Evolutionary conservation across 1,284 basidiomycete species (phyloP).

Genomic region (Cutaneotrichosporon sp.): DNA sequence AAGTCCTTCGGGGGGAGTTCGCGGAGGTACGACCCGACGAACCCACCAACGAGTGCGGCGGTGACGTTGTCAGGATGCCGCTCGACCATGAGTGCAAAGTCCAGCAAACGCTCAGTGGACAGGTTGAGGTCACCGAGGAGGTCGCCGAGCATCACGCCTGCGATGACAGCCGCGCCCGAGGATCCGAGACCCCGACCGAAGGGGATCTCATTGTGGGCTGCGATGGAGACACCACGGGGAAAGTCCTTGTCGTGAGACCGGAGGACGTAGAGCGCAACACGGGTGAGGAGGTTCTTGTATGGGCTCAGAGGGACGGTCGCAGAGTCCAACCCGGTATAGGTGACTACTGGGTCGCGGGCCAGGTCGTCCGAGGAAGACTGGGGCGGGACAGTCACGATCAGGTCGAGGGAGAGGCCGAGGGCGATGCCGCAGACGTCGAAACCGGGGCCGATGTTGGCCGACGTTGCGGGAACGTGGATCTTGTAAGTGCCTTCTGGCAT

Average conservation of each 20-base stretch:
- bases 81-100: conserved; percentile 99
- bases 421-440: conserved; percentile 99
- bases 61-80: conserved; percentile 99
- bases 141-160: conserved; percentile 87
- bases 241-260: conserved; percentile 77
- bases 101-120: conserved; percentile 71
- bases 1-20: conserved; percentile 72
- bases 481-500: conserved; percentile 50
- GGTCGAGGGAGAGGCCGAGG: conserved; percentile 79
- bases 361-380: conserved; percentile 8
- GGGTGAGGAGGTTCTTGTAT: conserved; percentile 97
- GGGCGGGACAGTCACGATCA: conserved; percentile 63
- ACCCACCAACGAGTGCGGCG: conserved; percentile 93
- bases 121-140: conserved; percentile 74
- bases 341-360: conserved; percentile 55
- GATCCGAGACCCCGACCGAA: conserved; percentile 97
- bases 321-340: conserved; percentile 85
- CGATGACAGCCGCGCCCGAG: conserved; percentile 96
- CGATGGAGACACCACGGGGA: conserved; percentile 69
- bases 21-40: conserved; percentile 94
- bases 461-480: conserved; percentile 90
- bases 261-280: conserved; percentile 94
- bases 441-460: conserved; percentile 97
- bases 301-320: conserved; percentile 88
- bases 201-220: conserved; percentile 89